Percentiles rank a stretch among this genome's conserved stretches.
Conservation (phyloP, 192 early-diverging fungal species). For the Phycomyces blakesleeanus region DNA sequence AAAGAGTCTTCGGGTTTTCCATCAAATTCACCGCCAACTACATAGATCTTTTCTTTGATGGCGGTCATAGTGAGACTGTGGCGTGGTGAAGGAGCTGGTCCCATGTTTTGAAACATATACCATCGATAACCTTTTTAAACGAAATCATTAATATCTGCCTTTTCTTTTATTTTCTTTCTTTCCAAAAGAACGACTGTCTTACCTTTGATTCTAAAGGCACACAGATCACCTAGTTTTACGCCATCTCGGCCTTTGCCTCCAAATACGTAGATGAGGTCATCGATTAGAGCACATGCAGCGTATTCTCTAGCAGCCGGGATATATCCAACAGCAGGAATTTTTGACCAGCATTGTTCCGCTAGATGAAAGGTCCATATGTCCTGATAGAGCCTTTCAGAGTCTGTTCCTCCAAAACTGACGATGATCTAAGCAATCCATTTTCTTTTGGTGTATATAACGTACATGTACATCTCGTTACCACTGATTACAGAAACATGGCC, state of each 20-base stretch:
- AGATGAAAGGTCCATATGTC: constrained; percentile 58
- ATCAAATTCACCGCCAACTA: constrained; percentile 49
- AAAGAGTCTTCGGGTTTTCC: constrained; percentile 41
- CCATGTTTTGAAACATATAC: constrained; percentile 48
- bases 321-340: constrained; percentile 38
- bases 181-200: constrained; percentile 4
- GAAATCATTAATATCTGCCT: neutral
- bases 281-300: constrained; percentile 36
- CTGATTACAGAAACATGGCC: constrained; percentile 26
- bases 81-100: constrained; percentile 39
- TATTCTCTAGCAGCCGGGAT: constrained; percentile 47
- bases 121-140: constrained; percentile 41
- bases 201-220: constrained; percentile 51
- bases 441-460: neutral
- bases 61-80: constrained; percentile 44
- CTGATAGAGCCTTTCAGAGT: constrained; percentile 47
- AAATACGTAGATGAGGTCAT: constrained; percentile 51
- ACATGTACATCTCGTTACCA: constrained; percentile 31
- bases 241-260: constrained; percentile 47
- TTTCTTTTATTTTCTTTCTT: too few species aligned
- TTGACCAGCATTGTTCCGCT: constrained; percentile 39
- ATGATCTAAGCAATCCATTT: neutral
- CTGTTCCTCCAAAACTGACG: constrained; percentile 53
- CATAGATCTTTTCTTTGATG: constrained; percentile 47
- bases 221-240: constrained; percentile 46